Evolutionary conservation across 2,329 filamentous ascomycete species (phyloP).

Genomic region (Neopestalotiopsis clavispora): DNA sequence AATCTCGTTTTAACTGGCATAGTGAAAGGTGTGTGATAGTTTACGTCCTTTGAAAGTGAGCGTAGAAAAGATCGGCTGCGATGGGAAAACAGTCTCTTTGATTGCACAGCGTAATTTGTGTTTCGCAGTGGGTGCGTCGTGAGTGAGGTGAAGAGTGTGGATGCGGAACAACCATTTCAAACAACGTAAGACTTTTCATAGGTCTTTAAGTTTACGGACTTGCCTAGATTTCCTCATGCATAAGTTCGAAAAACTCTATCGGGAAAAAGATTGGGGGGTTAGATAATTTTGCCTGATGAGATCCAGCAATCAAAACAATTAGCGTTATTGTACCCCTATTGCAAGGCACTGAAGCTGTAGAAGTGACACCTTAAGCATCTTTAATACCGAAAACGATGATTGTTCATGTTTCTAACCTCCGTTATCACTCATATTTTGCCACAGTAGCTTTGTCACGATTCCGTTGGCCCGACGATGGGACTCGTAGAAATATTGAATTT

Average conservation of each 20-base stretch:
- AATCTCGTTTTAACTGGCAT: constrained; percentile 42
- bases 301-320: not conserved
- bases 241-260: not conserved
- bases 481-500: too few species aligned
- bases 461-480: too few species aligned
- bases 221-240: not conserved
- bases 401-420: too few species aligned
- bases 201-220: not conserved
- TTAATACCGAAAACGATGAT: too few species aligned
- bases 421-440: too few species aligned
- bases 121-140: not conserved
- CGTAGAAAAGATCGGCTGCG: not conserved
- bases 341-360: too few species aligned
- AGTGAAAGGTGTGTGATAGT: not conserved
- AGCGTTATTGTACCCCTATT: too few species aligned
- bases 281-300: not conserved
- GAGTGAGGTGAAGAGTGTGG: not conserved
- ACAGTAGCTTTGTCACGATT: too few species aligned
- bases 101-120: too few species aligned
- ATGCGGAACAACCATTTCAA: not conserved
- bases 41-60: not conserved
- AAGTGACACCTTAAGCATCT: too few species aligned
- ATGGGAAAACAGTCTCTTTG: too few species aligned
- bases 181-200: not conserved
- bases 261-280: not conserved